These are phyloP conservation scores for Exophiala oligosperma DNA, from an alignment of 2,329 filamentous ascomycete species.

Conservation along the genomic window DNA sequence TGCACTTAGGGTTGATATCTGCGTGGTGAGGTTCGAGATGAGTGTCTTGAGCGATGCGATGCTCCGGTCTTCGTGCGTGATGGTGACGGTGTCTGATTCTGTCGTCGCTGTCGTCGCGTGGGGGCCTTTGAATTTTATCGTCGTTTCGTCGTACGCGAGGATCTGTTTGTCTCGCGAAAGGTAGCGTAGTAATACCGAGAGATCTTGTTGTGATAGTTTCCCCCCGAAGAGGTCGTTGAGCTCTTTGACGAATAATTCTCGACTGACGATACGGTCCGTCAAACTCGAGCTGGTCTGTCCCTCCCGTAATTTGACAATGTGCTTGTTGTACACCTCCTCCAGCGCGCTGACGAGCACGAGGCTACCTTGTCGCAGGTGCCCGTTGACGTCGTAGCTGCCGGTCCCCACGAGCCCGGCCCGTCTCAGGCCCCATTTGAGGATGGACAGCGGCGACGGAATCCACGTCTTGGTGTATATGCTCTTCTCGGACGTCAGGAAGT, in stretches of 20 bases:
- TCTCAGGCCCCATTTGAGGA: slow-evolving; percentile 73
- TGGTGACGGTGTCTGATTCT: slow-evolving; percentile 33
- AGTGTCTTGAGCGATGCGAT: slow-evolving; percentile 79
- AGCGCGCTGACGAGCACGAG: slow-evolving; percentile 57
- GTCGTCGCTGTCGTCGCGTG: slow-evolving; percentile 38
- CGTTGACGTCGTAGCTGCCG: slow-evolving; percentile 37
- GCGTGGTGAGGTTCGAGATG: slow-evolving; percentile 64
- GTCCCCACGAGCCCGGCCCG: slow-evolving; percentile 63
- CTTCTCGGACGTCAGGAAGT: slow-evolving; percentile 65
- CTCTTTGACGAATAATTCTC: slow-evolving; percentile 61
- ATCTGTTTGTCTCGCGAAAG: slow-evolving; percentile 65
- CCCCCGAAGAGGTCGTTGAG: slow-evolving; percentile 56
- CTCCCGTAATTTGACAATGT: slow-evolving; percentile 14
- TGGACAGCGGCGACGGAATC: slow-evolving; percentile 67
- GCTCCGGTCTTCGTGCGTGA: slow-evolving; percentile 76
- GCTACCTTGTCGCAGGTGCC: slow-evolving; percentile 41
- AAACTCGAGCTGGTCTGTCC: slow-evolving; percentile 33
- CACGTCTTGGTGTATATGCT: slow-evolving; percentile 73
- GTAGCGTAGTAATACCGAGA: slow-evolving; percentile 69
- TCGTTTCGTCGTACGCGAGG: slow-evolving; percentile 53
- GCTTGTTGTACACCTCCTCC: slow-evolving; percentile 41
- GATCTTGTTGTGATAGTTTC: slow-evolving; percentile 53
- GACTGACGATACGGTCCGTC: slow-evolving; percentile 34
- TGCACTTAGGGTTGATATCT: slow-evolving; percentile 64
- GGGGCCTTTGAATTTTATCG: slow-evolving; percentile 69